Evolutionary conservation across 2,329 filamentous ascomycete genomes (phyloP), one percentile per base, ranked within the genome.

Genomic region (Fusarium marasasianum): DNA sequence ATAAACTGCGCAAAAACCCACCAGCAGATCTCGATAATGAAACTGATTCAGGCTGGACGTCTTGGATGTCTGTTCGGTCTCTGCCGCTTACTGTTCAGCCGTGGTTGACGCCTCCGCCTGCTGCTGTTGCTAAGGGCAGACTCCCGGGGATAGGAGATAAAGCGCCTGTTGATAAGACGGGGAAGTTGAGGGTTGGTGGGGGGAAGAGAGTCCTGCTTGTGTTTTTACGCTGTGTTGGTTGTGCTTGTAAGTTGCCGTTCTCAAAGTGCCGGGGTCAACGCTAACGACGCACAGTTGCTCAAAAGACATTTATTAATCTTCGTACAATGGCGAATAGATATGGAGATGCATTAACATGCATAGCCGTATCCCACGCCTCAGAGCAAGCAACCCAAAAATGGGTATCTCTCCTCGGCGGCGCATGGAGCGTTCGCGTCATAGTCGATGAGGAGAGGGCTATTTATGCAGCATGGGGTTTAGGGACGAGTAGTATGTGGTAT

Each of bases 291-390:
- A 3, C 13, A 89, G 87, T 89, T 77, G 87, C 87, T 26, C 87
- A 89, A 75, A 87, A 89, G 74, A 86, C 88, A 10, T 91, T 91
- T 77, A 82, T 90, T 67, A 82, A 85, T 69, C 84, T 91, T 61
- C 87, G 89, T 57, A 82, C 86, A 48, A 83, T 91, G 65, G 85
- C 88, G 18, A 88, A 87, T 79, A 86, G 86, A 57, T 83, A 89
- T 74, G 82, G 85, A 58, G 80, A 80, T 74, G 81, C 82, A 47
- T 81, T 91, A 17, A 84, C 84, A 66, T 91, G 88, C 82, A 83
- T 91, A 63, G 89, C 89, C 71, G 83, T 91, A 57, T 91, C 89
- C 31, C 89, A 91, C 81, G 87, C 89, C 44, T 90, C 89, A 14
- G 80, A 83, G 8, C 82, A 84, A 29, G 88, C 89, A 37, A 91